These are phyloP conservation scores for Sarocladium kiliense DNA, from an alignment of 2,329 filamentous ascomycete species.

Conservation along the genomic window DNA sequence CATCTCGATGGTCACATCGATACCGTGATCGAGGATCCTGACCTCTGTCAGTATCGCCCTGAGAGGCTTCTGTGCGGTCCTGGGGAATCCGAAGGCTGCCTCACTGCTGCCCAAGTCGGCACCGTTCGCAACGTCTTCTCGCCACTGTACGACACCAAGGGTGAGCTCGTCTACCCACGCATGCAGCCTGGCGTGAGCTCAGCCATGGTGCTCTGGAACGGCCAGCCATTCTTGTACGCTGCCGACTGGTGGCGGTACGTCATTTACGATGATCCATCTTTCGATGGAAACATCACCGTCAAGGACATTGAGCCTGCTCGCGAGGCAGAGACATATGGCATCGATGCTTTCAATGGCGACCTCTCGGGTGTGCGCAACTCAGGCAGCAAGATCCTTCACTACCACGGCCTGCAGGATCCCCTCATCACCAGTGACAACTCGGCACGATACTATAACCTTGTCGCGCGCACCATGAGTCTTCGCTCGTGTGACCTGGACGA, in stretches of 20 bases:
- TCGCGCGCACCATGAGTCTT: slow-evolving; percentile 18
- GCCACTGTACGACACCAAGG: not conserved
- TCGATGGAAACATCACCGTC: slow-evolving; percentile 38
- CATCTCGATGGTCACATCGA: not conserved
- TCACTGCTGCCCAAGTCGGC: not conserved
- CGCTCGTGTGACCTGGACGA: slow-evolving; percentile 29
- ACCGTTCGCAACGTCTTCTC: slow-evolving; percentile 6
- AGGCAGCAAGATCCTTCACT: slow-evolving; percentile 53
- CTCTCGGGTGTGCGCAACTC: slow-evolving; percentile 41
- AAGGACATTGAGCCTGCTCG: slow-evolving; percentile 2
- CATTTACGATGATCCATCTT: slow-evolving; percentile 35
- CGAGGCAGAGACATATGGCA: not conserved
- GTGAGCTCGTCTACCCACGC: slow-evolving; percentile 29
- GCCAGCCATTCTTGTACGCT: slow-evolving; percentile 22
- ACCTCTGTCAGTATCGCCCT: slow-evolving; percentile 5
- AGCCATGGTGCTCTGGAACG: slow-evolving; percentile 26
- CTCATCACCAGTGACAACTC: slow-evolving; percentile 48
- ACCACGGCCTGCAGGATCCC: slow-evolving; percentile 51
- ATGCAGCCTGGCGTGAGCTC: slow-evolving; percentile 45
- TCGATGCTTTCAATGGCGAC: slow-evolving; percentile 24
- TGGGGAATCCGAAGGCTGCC: not conserved
- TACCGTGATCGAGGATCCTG: slow-evolving; percentile 4
- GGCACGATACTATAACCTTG: slow-evolving; percentile 40
- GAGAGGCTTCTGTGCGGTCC: slow-evolving; percentile 1
- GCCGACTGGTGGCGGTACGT: slow-evolving; percentile 35